A percentile compares a stretch with the other conserved stretches of the same genome.
phyloP scores from a whole-genome alignment of 352 stramenopile species.

The Halophytophthora batemanensis region DNA sequence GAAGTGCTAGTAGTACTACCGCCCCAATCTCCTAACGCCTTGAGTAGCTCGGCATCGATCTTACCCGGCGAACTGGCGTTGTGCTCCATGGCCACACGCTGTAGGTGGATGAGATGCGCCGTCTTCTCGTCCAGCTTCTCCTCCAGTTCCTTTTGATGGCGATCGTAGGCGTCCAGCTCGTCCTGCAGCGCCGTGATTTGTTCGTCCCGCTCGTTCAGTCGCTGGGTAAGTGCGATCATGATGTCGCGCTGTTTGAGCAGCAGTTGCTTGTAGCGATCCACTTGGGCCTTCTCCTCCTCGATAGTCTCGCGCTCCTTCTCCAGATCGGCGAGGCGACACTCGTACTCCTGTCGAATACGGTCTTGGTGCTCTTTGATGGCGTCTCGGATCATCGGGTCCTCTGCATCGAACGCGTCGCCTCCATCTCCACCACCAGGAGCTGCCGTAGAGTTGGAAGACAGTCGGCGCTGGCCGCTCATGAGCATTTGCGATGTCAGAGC shows the following conservation, averaged over 20 bases:
- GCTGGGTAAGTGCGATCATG: slow-evolving; percentile 95
- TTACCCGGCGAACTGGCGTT: slow-evolving; percentile 66
- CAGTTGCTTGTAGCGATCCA: slow-evolving; percentile 95
- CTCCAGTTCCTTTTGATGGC: slow-evolving; percentile 90
- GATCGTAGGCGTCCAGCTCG: slow-evolving; percentile 92
- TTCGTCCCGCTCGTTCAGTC: slow-evolving; percentile 94
- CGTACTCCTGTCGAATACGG: slow-evolving; percentile 90
- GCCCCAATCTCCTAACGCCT: slow-evolving; percentile 65
- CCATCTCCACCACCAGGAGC: slow-evolving; percentile 17
- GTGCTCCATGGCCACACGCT: slow-evolving; percentile 89
- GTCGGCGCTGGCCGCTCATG: slow-evolving; percentile 62
- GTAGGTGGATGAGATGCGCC: slow-evolving; percentile 91
- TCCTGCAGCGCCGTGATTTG: slow-evolving; percentile 95
- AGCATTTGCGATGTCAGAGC: slow-evolving; percentile 93
- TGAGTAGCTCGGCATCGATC: slow-evolving; percentile 52
- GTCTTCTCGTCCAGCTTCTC: slow-evolving; percentile 95
- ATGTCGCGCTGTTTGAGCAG: slow-evolving; percentile 96
- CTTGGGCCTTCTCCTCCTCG: slow-evolving; percentile 93
- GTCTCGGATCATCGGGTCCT: slow-evolving; percentile 77
- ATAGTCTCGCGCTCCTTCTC: slow-evolving; percentile 94
- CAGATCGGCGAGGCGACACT: slow-evolving; percentile 88
- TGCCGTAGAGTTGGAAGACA: slow-evolving; percentile 11
- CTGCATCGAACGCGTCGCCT: slow-evolving; percentile 37
- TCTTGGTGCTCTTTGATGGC: slow-evolving; percentile 90
- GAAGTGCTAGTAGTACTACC: slow-evolving; percentile 8